A percentile compares a stretch with the other conserved stretches of the same genome.
Evolutionary conservation across 2,329 filamentous ascomycete species (phyloP).

Genomic region (Ilyonectria robusta): DNA sequence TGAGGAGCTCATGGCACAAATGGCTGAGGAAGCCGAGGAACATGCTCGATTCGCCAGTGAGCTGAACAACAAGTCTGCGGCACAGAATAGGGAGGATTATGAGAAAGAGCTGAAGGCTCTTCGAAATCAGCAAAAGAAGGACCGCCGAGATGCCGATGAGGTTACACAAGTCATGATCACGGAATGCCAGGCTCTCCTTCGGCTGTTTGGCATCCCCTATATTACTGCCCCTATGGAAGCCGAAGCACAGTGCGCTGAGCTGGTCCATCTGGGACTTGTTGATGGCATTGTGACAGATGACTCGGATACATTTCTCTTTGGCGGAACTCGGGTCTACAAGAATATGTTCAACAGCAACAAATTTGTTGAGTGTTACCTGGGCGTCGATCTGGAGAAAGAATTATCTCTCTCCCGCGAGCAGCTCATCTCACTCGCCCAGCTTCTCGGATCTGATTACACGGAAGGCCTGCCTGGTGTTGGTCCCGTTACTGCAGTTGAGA

Average conservation of each 20-base stretch:
- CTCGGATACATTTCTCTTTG: conserved; percentile 96
- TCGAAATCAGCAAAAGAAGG: conserved; percentile 95
- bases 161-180: conserved; percentile 96
- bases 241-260: conserved; percentile 95
- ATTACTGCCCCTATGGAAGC: conserved; percentile 99
- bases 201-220: conserved; percentile 94
- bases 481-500: conserved; percentile 94
- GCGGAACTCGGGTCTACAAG: conserved; percentile 96
- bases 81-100: conserved; percentile 82
- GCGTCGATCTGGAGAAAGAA: conserved; percentile 87
- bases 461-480: conserved; percentile 92
- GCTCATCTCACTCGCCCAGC: conserved; percentile 89
- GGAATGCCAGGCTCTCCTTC: conserved; percentile 92
- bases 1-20: conserved; percentile 86
- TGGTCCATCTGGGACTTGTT: conserved; percentile 88
- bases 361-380: conserved; percentile 95
- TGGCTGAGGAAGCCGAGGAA: conserved; percentile 92
- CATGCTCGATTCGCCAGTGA: conserved; percentile 93
- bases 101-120: conserved; percentile 89
- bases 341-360: conserved; percentile 99
- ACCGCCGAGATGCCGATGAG: conserved; percentile 95
- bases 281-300: conserved; percentile 99
- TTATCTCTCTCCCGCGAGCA: conserved; percentile 88
- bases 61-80: conserved; percentile 81
- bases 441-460: conserved; percentile 95